Evolutionary conservation across 139 green algal genomes (phyloP).

Genomic region (Limnomonas spitsbergensis): DNA sequence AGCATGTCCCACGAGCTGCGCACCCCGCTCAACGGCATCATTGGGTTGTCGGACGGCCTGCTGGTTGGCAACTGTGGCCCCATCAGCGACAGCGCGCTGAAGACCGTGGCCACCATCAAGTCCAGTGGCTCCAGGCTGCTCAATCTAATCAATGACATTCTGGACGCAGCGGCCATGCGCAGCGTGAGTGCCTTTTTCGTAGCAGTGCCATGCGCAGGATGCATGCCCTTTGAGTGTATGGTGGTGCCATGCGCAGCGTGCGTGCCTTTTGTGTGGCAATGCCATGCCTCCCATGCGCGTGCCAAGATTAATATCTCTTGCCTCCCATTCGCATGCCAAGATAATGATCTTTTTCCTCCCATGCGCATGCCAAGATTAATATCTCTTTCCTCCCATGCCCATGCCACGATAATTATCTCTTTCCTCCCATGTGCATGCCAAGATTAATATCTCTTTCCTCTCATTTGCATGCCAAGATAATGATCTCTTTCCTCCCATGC

Average conservation of each 20-base stretch:
- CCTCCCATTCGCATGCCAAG: not conserved
- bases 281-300: not conserved
- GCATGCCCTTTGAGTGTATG: not conserved
- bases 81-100: slow-evolving; percentile 24
- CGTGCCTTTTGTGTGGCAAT: not conserved
- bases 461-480: slow-evolving; percentile 34
- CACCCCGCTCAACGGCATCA: slow-evolving; percentile 65
- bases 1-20: slow-evolving; percentile 58
- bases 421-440: not conserved
- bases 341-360: not conserved
- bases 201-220: not conserved
- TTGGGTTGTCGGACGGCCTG: slow-evolving; percentile 49
- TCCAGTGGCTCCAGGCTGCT: slow-evolving; percentile 42
- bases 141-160: slow-evolving; percentile 56
- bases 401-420: too few relatives aligned
- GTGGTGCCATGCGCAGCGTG: not conserved
- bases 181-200: slow-evolving; percentile 21
- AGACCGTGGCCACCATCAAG: slow-evolving; percentile 49
- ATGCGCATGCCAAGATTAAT: too few relatives aligned
- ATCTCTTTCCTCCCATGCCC: too few relatives aligned
- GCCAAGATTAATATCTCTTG: not conserved
- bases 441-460: not conserved
- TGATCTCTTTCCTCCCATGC: slow-evolving; percentile 11
- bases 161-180: slow-evolving; percentile 45
- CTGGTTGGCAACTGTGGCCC: slow-evolving; percentile 36